Conservation (phyloP, 2,329 filamentous ascomycete species). For the Furcasterigmium sp. region DNA sequence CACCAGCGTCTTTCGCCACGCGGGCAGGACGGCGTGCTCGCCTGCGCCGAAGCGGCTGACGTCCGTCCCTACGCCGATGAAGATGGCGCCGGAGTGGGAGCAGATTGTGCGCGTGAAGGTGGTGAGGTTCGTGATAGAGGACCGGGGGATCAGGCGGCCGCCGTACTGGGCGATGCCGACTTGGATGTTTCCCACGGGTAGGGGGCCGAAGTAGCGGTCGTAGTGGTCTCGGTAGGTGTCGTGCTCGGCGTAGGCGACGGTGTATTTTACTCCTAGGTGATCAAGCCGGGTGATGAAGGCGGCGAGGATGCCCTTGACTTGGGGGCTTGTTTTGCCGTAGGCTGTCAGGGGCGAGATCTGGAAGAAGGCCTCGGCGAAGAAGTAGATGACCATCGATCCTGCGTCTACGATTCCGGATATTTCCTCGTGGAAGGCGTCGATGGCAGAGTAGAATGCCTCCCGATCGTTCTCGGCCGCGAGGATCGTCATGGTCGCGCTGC, state of each 20-base stretch:
- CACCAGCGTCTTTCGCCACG: constrained; percentile 32
- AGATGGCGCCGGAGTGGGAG: constrained; percentile 14
- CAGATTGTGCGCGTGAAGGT: constrained; percentile 10
- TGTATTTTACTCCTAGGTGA: constrained; percentile 22
- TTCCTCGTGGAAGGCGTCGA: constrained; percentile 21
- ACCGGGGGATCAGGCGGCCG: constrained; percentile 15
- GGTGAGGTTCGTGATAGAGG: constrained; percentile 11
- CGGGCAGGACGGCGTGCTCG: constrained; percentile 31
- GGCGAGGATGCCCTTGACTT: constrained; percentile 38
- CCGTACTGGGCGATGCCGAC: constrained; percentile 33
- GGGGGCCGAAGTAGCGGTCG: constrained; percentile 28
- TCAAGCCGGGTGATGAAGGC: constrained; percentile 37
- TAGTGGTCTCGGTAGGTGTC: constrained; percentile 35
- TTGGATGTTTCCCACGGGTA: constrained; percentile 35
- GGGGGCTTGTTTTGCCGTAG: constrained; percentile 34
- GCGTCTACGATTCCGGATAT: constrained; percentile 43
- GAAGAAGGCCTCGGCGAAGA: constrained; percentile 41
- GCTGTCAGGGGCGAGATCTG: constrained; percentile 39
- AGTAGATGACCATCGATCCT: constrained; percentile 44
- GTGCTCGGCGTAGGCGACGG: constrained; percentile 14
- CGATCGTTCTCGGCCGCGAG: constrained; percentile 19
- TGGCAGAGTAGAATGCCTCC: constrained; percentile 25
- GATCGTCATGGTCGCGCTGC: constrained; percentile 24
- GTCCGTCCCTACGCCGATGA: constrained; percentile 20
- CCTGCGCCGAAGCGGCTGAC: constrained; percentile 16